These are phyloP conservation scores for Gleditsia sinensis DNA, from an alignment of 306 rosid species.

Conservation along the genomic window DNA sequence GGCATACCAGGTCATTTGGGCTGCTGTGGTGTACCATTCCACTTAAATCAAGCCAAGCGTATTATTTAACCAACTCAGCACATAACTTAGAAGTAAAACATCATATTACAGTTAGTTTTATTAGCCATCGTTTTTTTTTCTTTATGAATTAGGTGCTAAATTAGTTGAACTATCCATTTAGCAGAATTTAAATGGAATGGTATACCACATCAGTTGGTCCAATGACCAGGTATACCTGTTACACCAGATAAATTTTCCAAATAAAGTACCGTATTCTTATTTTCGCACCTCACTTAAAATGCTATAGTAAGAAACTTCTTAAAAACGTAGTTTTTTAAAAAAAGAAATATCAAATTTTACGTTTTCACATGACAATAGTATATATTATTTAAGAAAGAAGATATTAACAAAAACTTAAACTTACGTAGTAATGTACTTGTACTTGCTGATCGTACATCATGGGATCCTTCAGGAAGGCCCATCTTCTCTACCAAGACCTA, in stretches of 20 bases:
- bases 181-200: not conserved
- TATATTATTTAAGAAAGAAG: not conserved
- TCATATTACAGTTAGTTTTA: not conserved
- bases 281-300: not conserved
- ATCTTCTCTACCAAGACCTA: slow-evolving; percentile 93
- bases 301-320: not conserved
- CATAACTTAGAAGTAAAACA: too few relatives aligned
- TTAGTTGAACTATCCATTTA: not conserved
- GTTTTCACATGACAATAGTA: not conserved
- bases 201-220: not conserved
- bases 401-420: slow-evolving; percentile 28
- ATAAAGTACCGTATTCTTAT: not conserved
- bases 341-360: not conserved
- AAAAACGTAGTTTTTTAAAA: slow-evolving; percentile 7
- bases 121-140: not conserved
- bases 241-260: not conserved
- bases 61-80: not conserved
- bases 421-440: slow-evolving; percentile 53
- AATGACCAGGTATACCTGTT: not conserved
- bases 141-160: too few relatives aligned
- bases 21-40: not conserved
- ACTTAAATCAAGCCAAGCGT: not conserved
- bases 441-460: slow-evolving; percentile 31
- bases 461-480: slow-evolving; percentile 71
- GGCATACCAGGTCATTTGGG: not conserved